phyloP scores from a whole-genome alignment of 2,329 filamentous ascomycete genomes.

The Neofusicoccum cordaticola region DNA sequence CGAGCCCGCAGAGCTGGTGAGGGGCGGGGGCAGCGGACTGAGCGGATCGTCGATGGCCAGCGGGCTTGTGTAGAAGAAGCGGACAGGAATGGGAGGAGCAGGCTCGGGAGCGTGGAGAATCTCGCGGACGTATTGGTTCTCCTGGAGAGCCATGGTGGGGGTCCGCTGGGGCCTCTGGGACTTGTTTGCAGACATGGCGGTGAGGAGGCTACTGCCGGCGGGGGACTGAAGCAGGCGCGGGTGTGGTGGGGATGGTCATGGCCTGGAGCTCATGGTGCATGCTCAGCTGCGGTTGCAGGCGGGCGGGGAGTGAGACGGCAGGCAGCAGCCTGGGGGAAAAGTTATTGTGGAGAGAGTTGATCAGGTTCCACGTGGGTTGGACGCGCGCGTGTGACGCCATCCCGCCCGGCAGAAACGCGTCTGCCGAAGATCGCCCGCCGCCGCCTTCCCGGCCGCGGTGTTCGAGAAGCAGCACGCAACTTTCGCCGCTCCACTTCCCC shows the following conservation, averaged over 20 bases:
- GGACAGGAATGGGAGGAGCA: conserved; percentile 33
- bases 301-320: neutral
- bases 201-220: neutral
- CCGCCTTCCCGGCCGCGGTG: neutral
- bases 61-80: conserved; percentile 79
- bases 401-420: conserved; percentile 8
- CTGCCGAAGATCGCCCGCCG: neutral
- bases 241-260: neutral
- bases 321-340: neutral
- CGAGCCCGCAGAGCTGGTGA: conserved; percentile 45
- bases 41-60: conserved; percentile 85
- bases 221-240: neutral
- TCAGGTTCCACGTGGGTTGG: neutral
- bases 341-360: neutral
- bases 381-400: conserved; percentile 10
- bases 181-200: conserved; percentile 12
- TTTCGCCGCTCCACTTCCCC: neutral
- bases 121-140: conserved; percentile 46
- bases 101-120: conserved; percentile 39
- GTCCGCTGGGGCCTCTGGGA: neutral
- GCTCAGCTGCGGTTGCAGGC: neutral
- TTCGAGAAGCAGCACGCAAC: neutral
- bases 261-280: neutral
- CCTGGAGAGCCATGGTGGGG: conserved; percentile 20
- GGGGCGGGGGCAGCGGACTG: conserved; percentile 60